These are phyloP conservation scores for Sporothrix brunneoviolacea DNA, from an alignment of 2,329 filamentous ascomycete genomes.

Conservation along the genomic window DNA sequence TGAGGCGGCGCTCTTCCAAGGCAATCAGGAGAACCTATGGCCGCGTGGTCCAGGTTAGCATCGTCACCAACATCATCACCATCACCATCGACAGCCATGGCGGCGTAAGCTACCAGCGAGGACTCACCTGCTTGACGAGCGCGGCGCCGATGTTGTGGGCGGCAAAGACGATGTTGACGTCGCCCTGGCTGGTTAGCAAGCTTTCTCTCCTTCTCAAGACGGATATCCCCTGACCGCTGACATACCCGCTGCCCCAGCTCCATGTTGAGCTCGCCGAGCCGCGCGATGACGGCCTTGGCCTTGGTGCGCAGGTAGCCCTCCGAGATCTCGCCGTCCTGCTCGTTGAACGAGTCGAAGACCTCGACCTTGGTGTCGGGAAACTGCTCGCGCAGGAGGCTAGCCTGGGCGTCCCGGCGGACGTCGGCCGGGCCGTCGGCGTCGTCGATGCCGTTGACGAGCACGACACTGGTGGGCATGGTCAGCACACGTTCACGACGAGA, in stretches of 20 bases:
- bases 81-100: background rate
- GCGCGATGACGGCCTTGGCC: slow-evolving; percentile 2
- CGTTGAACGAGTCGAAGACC: background rate
- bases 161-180: background rate
- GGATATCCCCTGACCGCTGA: background rate
- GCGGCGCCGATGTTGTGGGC: slow-evolving; percentile 10
- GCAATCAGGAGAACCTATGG: background rate
- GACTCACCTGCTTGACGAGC: slow-evolving; percentile 8
- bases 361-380: background rate
- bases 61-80: background rate
- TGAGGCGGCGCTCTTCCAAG: background rate
- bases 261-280: background rate
- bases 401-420: background rate
- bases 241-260: background rate
- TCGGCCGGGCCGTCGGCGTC: background rate
- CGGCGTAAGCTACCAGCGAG: no score
- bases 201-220: background rate
- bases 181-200: background rate
- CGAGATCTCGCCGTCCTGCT: background rate
- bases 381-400: background rate
- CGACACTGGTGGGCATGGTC: background rate
- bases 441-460: slow-evolving; percentile 11
- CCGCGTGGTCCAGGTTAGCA: background rate
- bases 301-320: background rate
- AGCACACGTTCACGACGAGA: no score